Evolutionary conservation across 371 early-diverging fungal genomes (phyloP).

Genomic region (Dipsacomyces acuminosporus): DNA sequence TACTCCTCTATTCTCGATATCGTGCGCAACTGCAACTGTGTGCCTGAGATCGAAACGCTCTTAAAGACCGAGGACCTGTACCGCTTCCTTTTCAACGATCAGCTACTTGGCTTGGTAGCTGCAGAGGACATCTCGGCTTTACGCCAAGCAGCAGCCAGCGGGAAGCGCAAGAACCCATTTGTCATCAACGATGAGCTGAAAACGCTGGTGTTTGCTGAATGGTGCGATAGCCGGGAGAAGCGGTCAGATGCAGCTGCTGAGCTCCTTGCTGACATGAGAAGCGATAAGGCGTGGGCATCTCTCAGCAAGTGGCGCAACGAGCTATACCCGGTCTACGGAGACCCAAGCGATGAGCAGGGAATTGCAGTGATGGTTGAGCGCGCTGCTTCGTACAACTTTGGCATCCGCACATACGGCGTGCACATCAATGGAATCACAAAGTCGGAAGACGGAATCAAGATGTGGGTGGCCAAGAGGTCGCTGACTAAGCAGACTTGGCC

Average conservation of each 20-base stretch:
- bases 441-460: conserved; percentile 50
- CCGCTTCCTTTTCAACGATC: conserved; percentile 3
- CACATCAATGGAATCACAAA: conserved; percentile 75
- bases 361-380: conserved; percentile 74
- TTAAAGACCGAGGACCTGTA: conserved; percentile 2
- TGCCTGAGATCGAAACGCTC: neutral
- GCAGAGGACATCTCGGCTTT: conserved; percentile 1
- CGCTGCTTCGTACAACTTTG: conserved; percentile 71
- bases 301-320: conserved; percentile 67
- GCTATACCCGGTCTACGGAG: conserved; percentile 73
- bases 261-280: conserved; percentile 10
- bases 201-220: conserved; percentile 5
- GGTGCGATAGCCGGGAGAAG: neutral
- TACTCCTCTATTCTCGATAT: conserved; percentile 6
- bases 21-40: conserved; percentile 23
- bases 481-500: conserved; percentile 82
- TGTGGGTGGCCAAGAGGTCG: conserved; percentile 86
- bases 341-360: conserved; percentile 24
- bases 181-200: neutral
- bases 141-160: neutral
- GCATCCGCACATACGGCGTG: conserved; percentile 71
- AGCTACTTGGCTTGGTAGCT: conserved; percentile 8
- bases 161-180: conserved; percentile 4
- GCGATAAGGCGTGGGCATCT: conserved; percentile 10
- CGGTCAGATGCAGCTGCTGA: conserved; percentile 14